Evolutionary conservation across 2,329 filamentous ascomycete genomes (phyloP).

Genomic region (Huntiella bhutanensis): DNA sequence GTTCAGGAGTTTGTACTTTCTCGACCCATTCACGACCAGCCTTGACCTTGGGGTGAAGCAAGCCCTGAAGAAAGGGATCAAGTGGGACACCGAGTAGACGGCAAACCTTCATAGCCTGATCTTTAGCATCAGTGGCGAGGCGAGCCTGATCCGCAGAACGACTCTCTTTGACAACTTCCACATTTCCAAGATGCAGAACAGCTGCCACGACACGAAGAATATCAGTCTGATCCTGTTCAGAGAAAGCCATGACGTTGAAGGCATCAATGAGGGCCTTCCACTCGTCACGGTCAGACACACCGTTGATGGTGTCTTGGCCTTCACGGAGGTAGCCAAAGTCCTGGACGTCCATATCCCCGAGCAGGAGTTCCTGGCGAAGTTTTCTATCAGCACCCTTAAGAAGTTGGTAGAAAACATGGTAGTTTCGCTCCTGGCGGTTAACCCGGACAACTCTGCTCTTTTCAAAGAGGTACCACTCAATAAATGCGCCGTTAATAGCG

Average conservation of each 20-base stretch:
- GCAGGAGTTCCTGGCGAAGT: conserved; percentile 57
- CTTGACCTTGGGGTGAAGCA: conserved; percentile 85
- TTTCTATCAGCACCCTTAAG: conserved; percentile 60
- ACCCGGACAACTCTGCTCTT: conserved; percentile 93
- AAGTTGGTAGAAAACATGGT: conserved; percentile 94
- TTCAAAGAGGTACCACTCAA: conserved; percentile 95
- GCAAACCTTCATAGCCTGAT: conserved; percentile 62
- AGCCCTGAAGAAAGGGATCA: conserved; percentile 70
- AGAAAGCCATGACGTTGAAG: conserved; percentile 86
- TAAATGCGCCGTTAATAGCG: conserved; percentile 86
- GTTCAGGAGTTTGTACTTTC: conserved; percentile 92
- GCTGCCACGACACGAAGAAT: conserved; percentile 80
- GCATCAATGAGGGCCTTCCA: conserved; percentile 84
- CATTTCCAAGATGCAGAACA: conserved; percentile 83
- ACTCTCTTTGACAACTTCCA: conserved; percentile 77
- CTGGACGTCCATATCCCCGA: conserved; percentile 57
- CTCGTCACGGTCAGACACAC: conserved; percentile 77
- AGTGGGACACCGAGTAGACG: conserved; percentile 64
- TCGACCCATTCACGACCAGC: conserved; percentile 96
- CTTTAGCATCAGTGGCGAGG: conserved; percentile 53
- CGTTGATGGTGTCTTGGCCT: conserved; percentile 78
- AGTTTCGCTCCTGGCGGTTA: conserved; percentile 77
- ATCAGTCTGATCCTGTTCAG: conserved; percentile 60
- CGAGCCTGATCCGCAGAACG: conserved; percentile 79
- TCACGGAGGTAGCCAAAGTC: conserved; percentile 84